These are phyloP conservation scores for Quercus wislizeni DNA, from an alignment of 306 rosid genomes.

Conservation along the genomic window DNA sequence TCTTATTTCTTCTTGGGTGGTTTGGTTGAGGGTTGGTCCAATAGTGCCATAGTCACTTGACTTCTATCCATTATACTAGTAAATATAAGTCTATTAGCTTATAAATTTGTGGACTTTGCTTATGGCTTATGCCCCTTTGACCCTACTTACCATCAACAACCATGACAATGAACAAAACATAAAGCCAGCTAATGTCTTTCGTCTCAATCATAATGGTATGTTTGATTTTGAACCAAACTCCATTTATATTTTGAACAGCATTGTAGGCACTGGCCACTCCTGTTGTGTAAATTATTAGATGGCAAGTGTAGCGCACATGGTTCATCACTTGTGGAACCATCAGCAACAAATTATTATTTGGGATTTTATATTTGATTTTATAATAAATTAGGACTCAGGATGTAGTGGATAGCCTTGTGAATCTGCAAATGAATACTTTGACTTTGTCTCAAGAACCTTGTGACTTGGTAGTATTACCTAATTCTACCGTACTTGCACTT, in stretches of 20 bases:
- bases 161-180: slow-evolving; percentile 17
- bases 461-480: too few relatives aligned
- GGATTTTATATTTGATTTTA: not conserved
- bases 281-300: slow-evolving; percentile 22
- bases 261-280: not conserved
- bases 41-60: slow-evolving; percentile 8
- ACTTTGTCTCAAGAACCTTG: too few relatives aligned
- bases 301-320: slow-evolving; percentile 21
- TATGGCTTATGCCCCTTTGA: slow-evolving; percentile 1
- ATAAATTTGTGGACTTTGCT: slow-evolving; percentile 15
- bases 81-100: slow-evolving; percentile 18
- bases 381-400: not conserved
- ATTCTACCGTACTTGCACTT: too few relatives aligned
- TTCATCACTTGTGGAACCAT: not conserved
- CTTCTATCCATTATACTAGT: slow-evolving; percentile 7
- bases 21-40: not conserved
- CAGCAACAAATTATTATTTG: not conserved
- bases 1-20: not conserved
- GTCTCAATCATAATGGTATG: slow-evolving; percentile 13
- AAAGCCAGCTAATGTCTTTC: slow-evolving; percentile 33
- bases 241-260: not conserved
- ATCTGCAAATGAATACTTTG: not conserved
- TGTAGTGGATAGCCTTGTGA: not conserved
- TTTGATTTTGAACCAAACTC: slow-evolving; percentile 5
- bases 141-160: slow-evolving; percentile 7